Base-by-base conservation (phyloP, 495 filamentous ascomycete species). In the Hamigera avellanea region DNA sequence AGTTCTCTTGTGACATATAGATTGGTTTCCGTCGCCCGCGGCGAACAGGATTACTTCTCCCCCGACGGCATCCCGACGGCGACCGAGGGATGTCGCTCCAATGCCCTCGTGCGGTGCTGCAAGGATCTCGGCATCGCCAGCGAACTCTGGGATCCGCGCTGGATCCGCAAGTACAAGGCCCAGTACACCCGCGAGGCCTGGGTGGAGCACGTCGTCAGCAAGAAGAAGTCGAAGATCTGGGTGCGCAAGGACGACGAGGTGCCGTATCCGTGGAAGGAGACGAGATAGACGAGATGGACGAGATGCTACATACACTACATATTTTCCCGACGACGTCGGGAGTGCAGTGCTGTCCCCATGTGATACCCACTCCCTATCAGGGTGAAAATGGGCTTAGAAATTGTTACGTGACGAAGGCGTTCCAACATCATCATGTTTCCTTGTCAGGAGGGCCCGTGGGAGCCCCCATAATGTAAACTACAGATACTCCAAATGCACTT, bases 101-200 rank as follows among this genome's bases (percentile, higher is more conserved):
- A 96, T 56, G 91, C 91, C 14, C 69, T 98, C 37, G 85, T 95
- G 69, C 81, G 91, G 16, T 95, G 86, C 66, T 96, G 93, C 65
- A 98, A 98, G 63, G 91, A 98, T 58, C 70, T 98, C 15, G 91
- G 91, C 9, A 81, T 98, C 37, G 93, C 87, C 2, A 86, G 80
- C 46, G 91, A 98, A 59, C 66, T 98, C 27, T 98, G 91, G 91
- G 91, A 98, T 64, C 91, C 91, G 33, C 69, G 86, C 31, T 98
- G 78, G 66, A 91, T 96, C 40, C 72, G 80, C 46, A 70, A 62
- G 40, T 88, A 71, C 52, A 71, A 78, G 66, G 64, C 62, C 8
- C 58, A 78, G 48, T 69, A 83, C 56, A 80, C 76, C 40, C 73
- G 81, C 37, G 85, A 95, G 66, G 70, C 80, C 8, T 84, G 76